phyloP scores from a whole-genome alignment of 805 yeast genomes.

The Sugiyamaella lignohabitans region DNA sequence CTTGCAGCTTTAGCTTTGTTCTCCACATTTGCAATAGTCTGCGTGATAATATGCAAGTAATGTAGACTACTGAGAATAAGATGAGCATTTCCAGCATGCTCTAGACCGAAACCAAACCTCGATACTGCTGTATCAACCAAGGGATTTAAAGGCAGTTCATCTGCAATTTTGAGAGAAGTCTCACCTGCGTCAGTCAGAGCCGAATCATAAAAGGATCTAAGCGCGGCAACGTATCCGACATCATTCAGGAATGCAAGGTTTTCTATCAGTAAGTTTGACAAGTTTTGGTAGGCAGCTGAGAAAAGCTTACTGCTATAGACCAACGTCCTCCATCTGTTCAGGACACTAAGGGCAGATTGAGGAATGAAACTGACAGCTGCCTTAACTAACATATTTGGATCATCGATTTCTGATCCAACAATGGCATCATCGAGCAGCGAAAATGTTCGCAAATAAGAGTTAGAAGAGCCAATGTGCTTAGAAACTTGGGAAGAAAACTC shows the following conservation, averaged over 20 bases:
- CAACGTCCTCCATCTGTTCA: background rate
- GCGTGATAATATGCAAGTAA: background rate
- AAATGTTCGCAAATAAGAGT: slow-evolving; percentile 9
- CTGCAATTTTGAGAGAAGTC: background rate
- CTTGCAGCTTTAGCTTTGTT: slow-evolving; percentile 8
- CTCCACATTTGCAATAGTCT: background rate
- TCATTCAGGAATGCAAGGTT: background rate
- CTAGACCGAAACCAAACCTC: background rate
- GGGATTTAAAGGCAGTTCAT: background rate
- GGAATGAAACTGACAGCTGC: background rate
- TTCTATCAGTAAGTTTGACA: background rate
- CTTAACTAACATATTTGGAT: background rate
- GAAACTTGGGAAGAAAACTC: background rate
- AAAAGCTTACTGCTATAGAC: background rate
- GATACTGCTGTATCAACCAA: background rate
- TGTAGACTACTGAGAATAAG: background rate
- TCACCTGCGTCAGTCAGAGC: background rate
- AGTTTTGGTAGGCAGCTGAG: background rate
- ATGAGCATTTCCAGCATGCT: background rate
- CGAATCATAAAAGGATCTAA: background rate
- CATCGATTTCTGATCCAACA: background rate
- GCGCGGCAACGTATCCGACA: background rate
- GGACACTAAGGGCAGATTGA: background rate
- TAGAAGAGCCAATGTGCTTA: slow-evolving; percentile 5
- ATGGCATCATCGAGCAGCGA: slow-evolving; percentile 10